Base-by-base conservation (phyloP, 441 rosid species). In the Populus hybrid region DNA sequence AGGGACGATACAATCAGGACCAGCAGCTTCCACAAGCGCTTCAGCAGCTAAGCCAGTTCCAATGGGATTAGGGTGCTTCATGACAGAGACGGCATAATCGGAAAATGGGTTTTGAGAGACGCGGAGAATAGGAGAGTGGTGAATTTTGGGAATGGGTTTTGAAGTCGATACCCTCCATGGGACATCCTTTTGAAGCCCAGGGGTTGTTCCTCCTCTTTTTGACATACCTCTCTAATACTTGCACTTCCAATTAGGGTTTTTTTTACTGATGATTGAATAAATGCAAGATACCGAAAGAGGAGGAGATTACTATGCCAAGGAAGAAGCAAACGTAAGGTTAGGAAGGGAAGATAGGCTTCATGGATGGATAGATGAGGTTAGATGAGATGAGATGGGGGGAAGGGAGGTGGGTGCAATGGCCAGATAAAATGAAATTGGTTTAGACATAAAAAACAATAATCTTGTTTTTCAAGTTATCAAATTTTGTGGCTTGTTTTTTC, bases 1-100 rank as follows among this genome's bases (percentile, higher is more conserved):
- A 18, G 98, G 97, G 31, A 95, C 91, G 70, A 90, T 83, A 71
- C 97, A 93, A 78, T 93, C 98, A 2, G 98, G 94, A 14, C 99
- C 97, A 1, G 98, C 99, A 7, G 98, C 82, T 86, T 95, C 98
- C 35, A 95, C 88, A 2, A 92, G 77, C 0, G 98, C 99, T 12
- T 85, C 96, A 69, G 80, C 80, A 14, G 91, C 98, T 69, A 95
- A 77, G 16, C 99, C 98, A 80, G 85, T 87, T 64, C 94, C 97
- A 3, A 95, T 79, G 0, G 98, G 98, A 78, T 95, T 86, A 12
- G 92, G 95, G 74, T 92, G 92, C 97, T 86, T 92, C 94, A 90
- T 87, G 83, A 92, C 82, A 45, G 91, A 81, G 75, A 92, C 74
- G 53, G 93, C 96, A 79, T 89, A 88, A 79, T 77, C 77, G 65